phyloP scores from a whole-genome alignment of 1,284 basidiomycete species.

The Nidula niveotomentosa region DNA sequence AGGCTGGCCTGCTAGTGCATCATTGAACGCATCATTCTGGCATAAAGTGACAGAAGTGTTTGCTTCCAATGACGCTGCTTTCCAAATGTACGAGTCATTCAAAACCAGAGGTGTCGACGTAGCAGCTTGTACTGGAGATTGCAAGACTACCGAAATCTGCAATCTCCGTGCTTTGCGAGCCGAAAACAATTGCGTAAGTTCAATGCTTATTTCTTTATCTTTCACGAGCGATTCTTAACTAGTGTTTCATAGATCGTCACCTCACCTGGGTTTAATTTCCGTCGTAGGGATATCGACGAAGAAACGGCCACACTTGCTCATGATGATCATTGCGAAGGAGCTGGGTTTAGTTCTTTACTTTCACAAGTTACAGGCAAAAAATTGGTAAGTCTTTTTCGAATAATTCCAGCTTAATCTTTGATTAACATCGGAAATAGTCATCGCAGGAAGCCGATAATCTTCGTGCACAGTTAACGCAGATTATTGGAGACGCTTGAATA shows the following conservation, averaged over 20 bases:
- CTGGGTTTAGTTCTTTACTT: constrained; percentile 22
- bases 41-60: constrained; percentile 59
- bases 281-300: constrained; percentile 9
- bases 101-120: constrained; percentile 38
- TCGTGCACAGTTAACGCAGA: constrained; percentile 3
- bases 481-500: neutral
- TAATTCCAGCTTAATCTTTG: neutral
- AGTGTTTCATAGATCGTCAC: constrained; percentile 17
- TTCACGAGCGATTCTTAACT: neutral
- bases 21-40: constrained; percentile 54
- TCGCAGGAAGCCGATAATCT: constrained; percentile 1
- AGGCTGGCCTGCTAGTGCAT: constrained; percentile 23
- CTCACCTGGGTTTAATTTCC: constrained; percentile 23
- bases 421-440: neutral
- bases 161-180: constrained; percentile 46
- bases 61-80: constrained; percentile 43
- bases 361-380: constrained; percentile 11
- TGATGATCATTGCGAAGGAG: constrained; percentile 27
- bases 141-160: constrained; percentile 45
- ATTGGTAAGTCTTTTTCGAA: neutral
- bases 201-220: neutral
- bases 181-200: constrained; percentile 48
- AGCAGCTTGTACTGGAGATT: constrained; percentile 36
- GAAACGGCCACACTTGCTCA: constrained; percentile 3
- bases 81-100: constrained; percentile 42